These are phyloP conservation scores for Colletotrichum sp. DNA, from an alignment of 2,329 filamentous ascomycete species.

Conservation along the genomic window DNA sequence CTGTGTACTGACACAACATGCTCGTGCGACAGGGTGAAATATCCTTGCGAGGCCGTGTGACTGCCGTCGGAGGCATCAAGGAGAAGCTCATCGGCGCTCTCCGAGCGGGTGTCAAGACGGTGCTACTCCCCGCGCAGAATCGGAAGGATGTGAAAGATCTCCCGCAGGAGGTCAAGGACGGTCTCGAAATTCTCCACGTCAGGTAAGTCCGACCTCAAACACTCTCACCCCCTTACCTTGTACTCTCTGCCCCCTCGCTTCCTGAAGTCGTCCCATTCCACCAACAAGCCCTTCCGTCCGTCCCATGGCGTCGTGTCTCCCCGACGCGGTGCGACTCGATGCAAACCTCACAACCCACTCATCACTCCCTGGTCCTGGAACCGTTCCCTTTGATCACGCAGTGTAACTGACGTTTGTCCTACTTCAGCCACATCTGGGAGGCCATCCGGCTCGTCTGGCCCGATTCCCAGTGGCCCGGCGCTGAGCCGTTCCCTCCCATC, in stretches of 20 bases:
- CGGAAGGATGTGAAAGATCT: conserved; percentile 91
- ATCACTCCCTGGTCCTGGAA: conserved; percentile 4
- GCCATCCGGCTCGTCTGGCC: conserved; percentile 92
- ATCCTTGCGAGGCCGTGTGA: conserved; percentile 85
- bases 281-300: background rate
- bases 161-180: conserved; percentile 86
- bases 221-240: conserved; percentile 45
- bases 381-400: conserved; percentile 2
- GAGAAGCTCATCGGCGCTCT: conserved; percentile 97
- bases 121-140: conserved; percentile 86
- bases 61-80: conserved; percentile 96
- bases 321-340: conserved; percentile 14
- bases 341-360: conserved; percentile 16
- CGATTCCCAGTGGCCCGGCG: conserved; percentile 81
- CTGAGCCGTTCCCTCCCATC: conserved; percentile 69
- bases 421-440: conserved; percentile 85
- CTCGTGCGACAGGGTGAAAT: conserved; percentile 61
- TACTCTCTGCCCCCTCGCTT: conserved; percentile 13
- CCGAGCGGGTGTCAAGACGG: conserved; percentile 92
- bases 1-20: conserved; percentile 12
- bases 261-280: conserved; percentile 15
- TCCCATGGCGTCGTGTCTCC: conserved; percentile 20
- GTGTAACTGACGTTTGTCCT: conserved; percentile 22
- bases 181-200: conserved; percentile 88
- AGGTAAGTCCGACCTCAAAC: conserved; percentile 61